Conservation (phyloP, 768 basidiomycete genomes). For the Hericium rajendrae region DNA sequence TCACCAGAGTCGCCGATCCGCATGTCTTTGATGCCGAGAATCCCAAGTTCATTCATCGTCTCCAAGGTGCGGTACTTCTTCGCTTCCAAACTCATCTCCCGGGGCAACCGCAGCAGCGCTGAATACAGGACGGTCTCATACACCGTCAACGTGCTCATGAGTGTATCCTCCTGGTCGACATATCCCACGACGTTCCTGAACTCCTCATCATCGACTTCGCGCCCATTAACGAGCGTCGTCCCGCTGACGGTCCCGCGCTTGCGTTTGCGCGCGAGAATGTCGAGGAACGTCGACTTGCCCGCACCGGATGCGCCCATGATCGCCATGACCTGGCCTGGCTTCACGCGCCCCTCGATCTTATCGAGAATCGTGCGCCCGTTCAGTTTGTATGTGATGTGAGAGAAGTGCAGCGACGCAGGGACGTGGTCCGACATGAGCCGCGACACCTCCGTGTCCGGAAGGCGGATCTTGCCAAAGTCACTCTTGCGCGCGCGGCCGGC, state of each 20-base stretch:
- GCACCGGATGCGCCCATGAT: constrained; percentile 97
- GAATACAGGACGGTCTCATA: constrained; percentile 97
- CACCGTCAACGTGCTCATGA: constrained; percentile 95
- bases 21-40: constrained; percentile 80
- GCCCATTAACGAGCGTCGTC: constrained; percentile 76
- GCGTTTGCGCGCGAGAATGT: constrained; percentile 85
- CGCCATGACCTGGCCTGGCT: constrained; percentile 86
- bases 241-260: constrained; percentile 77
- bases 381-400: constrained; percentile 71
- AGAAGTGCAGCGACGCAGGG: constrained; percentile 89
- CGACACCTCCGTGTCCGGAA: constrained; percentile 73
- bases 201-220: constrained; percentile 58
- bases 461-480: constrained; percentile 62
- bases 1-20: constrained; percentile 81
- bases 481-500: constrained; percentile 64
- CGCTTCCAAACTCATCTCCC: constrained; percentile 93
- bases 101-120: constrained; percentile 78
- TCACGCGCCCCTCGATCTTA: constrained; percentile 70
- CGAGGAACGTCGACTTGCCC: constrained; percentile 92
- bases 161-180: constrained; percentile 96
- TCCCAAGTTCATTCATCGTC: constrained; percentile 94
- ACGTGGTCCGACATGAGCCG: constrained; percentile 92
- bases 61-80: constrained; percentile 92
- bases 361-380: constrained; percentile 62
- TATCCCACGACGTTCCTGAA: constrained; percentile 88